These are phyloP conservation scores for Aspergillus arachidicola DNA, from an alignment of 2,329 filamentous ascomycete species.

Conservation along the genomic window DNA sequence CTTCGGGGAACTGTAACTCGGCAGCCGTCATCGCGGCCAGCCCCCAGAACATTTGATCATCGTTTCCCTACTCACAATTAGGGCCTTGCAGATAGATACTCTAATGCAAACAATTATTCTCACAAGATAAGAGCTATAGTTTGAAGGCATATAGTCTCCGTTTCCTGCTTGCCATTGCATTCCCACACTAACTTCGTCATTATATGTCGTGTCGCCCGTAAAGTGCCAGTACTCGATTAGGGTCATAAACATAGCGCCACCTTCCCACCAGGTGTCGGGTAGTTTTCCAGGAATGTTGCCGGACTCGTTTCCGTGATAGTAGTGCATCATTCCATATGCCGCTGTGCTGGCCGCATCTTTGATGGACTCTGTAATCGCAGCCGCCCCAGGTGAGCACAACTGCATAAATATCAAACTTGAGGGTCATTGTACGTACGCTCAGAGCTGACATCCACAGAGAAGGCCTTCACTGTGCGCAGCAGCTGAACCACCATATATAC, in stretches of 20 bases:
- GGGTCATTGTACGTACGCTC: not conserved
- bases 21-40: constrained; percentile 69
- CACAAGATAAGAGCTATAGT: constrained; percentile 38
- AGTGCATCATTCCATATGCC: constrained; percentile 54
- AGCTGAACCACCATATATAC: not conserved
- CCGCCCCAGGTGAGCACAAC: not conserved
- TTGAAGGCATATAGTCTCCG: constrained; percentile 42
- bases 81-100: too few relatives aligned
- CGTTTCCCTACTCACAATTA: constrained; percentile 56
- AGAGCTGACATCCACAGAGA: not conserved
- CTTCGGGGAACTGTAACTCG: constrained; percentile 65
- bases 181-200: constrained; percentile 54
- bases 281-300: constrained; percentile 58
- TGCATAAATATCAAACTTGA: too few relatives aligned
- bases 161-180: constrained; percentile 38
- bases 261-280: constrained; percentile 77
- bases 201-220: constrained; percentile 67
- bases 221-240: constrained; percentile 71
- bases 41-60: constrained; percentile 73
- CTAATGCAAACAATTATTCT: not conserved
- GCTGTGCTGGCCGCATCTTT: constrained; percentile 44
- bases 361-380: constrained; percentile 39
- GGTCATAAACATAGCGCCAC: constrained; percentile 68
- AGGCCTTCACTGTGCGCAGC: not conserved
- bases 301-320: constrained; percentile 56